Evolutionary conservation across 768 basidiomycete species (phyloP), one percentile per base, ranked within the genome.

Genomic region (Hemileccinum impolitum): DNA sequence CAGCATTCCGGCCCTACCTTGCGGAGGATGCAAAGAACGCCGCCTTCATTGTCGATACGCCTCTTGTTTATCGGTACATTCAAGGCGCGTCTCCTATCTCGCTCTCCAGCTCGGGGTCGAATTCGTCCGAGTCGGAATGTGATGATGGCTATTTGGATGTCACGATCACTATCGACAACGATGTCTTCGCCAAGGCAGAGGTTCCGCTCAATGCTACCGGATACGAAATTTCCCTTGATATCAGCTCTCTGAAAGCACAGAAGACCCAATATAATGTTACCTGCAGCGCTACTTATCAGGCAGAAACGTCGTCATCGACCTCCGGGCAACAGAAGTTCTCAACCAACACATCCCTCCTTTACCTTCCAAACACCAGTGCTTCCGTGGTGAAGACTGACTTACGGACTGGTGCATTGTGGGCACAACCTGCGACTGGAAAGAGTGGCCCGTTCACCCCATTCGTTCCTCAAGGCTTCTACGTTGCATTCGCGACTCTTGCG

Each of bases 381-480:
- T 63, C 75, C 4, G 72, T 77, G 23, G 76, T 76, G 1, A 79
- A 79, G 60, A 70, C 75, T 11, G 79, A 80, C 50, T 45, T 71
- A 53, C 67, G 73, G 21, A 75, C 75, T 1, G 77, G 77, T 1
- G 69, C 70, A 8, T 53, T 78, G 36, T 65, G 77, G 57, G 67
- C 66, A 4, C 73, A 72, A 43, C 68, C 67, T 48, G 64, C 48
- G 5, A 30, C 57, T 41, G 52, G 53, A 17, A 59, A 52, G 6
- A 58, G 59, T 17, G 48, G 56, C 1, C 17, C 25, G 2, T 67
- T 67, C 51, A 59, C 72, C 51, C 67, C 75, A 0, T 64, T 84
- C 12, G 63, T 90, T 48, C 87, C 90, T 0, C 76, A 87, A 39
- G 88, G 88, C 0, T 91, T 86, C 64, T 90, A 88, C 56, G 81